Evolutionary conservation across 192 early-diverging fungal species (phyloP), one percentile per base, ranked within the genome.

Genomic region (Spizellomyces sp.): DNA sequence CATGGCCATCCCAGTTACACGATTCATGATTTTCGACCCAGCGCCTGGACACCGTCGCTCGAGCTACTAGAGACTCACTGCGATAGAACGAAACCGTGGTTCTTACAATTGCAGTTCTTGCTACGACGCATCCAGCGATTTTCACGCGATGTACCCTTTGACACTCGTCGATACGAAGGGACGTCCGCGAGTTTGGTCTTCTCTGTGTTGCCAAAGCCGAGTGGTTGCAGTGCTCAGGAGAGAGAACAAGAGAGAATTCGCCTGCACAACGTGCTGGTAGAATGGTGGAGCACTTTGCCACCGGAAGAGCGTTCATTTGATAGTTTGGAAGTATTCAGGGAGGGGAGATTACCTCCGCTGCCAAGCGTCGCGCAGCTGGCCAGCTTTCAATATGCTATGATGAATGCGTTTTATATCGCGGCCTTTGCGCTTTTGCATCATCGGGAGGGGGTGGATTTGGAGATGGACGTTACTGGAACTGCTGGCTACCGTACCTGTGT

Each of bases 301-400:
- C 17, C 10, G 22, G 50, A 8, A 6, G 70, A 72, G 45, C 61
- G 70, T 17, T 60, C 70, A n/a, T 72, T 72, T 45, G 52, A 47
- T 8, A 27, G 44, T 17, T 27, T 72, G 7, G 48, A 72, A 9
- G 70, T 17, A 2, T 72, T 72, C 48, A 45, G 48, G 41, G 36
- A 27, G 5, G 62, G 70, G 45, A 17, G 36, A 9, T 12, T 72
- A 7, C 70, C 70, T 27, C 62, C 48, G 10, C 70, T 72, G 1
- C 70, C 70, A 6, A 65, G 62, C 52, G 70, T 72, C 8, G 48
- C 70, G 27, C 70, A 72, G 52, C 62, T 72, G 15, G 61, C 45
- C 14, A 65, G 62, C 43, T 72, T 54, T 44, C 61, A 65, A 50
- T 65, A 42, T 41, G 48, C 62, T 45, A 57, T 72, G 61, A 52